These are phyloP conservation scores for Volvox carteri DNA, from an alignment of 163 green algal species.

Conservation along the genomic window DNA sequence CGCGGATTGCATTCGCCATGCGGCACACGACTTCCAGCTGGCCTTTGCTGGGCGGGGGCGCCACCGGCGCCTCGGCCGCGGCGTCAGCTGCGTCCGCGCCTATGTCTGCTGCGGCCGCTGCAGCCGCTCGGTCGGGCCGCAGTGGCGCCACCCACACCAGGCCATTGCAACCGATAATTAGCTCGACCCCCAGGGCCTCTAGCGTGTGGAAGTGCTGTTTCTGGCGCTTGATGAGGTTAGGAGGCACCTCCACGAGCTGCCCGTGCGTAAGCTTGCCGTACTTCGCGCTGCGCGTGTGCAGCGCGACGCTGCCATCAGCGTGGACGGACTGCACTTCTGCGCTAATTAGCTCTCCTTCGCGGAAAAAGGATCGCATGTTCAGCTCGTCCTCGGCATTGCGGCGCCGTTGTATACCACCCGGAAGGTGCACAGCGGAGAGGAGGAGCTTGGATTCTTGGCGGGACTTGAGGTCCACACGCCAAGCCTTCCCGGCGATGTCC, in stretches of 20 bases:
- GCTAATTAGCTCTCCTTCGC: constrained; percentile 89
- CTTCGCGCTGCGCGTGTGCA: constrained; percentile 92
- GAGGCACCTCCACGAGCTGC: constrained; percentile 81
- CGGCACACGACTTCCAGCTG: constrained; percentile 73
- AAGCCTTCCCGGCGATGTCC: constrained; percentile 86
- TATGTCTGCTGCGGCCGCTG: not conserved
- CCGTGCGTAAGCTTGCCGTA: constrained; percentile 88
- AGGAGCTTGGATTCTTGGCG: constrained; percentile 84
- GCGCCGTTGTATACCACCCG: constrained; percentile 87
- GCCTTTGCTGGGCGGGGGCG: constrained; percentile 41
- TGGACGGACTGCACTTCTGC: constrained; percentile 92
- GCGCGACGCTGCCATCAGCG: constrained; percentile 82
- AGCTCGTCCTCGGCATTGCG: constrained; percentile 93
- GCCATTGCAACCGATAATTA: constrained; percentile 92
- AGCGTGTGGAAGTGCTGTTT: constrained; percentile 90
- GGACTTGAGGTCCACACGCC: constrained; percentile 86
- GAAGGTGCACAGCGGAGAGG: constrained; percentile 89
- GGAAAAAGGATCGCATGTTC: constrained; percentile 90
- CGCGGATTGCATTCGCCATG: constrained; percentile 78
- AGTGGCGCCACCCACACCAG: constrained; percentile 84
- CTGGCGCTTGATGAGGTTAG: constrained; percentile 88
- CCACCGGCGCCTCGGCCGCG: not conserved
- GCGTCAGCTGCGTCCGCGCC: not conserved
- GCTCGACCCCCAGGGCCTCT: constrained; percentile 59
- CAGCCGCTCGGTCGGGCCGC: constrained; percentile 13